phyloP scores from a whole-genome alignment of 2,329 filamentous ascomycete genomes.

The Phyllosticta citrichinensis region DNA sequence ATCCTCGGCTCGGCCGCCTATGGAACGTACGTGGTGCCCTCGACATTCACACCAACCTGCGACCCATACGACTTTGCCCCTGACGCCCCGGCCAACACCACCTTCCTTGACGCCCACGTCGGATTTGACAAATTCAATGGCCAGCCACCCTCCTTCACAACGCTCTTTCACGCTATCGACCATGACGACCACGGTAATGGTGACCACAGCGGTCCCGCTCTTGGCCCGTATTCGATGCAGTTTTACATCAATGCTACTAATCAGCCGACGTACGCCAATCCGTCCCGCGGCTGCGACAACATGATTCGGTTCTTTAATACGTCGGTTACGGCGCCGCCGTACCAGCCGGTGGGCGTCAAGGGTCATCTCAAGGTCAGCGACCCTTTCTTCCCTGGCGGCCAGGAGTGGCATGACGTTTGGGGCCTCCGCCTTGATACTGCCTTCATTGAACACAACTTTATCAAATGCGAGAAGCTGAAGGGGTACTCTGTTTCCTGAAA shows the following conservation, averaged over 20 bases:
- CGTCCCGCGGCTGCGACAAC: slow-evolving; percentile 32
- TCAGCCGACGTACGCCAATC: slow-evolving; percentile 39
- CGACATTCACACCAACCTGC: slow-evolving; percentile 38
- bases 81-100: not conserved
- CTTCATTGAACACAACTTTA: slow-evolving; percentile 32
- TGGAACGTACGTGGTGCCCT: slow-evolving; percentile 35
- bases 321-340: slow-evolving; percentile 25
- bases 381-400: slow-evolving; percentile 21
- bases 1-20: slow-evolving; percentile 38
- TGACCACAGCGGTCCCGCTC: not conserved
- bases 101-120: slow-evolving; percentile 15
- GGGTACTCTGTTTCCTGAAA: slow-evolving; percentile 4
- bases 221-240: slow-evolving; percentile 28
- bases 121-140: slow-evolving; percentile 12
- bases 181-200: not conserved
- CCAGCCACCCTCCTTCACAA: slow-evolving; percentile 6
- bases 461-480: slow-evolving; percentile 17
- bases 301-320: slow-evolving; percentile 39
- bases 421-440: slow-evolving; percentile 28
- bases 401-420: slow-evolving; percentile 21
- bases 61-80: slow-evolving; percentile 34
- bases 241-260: slow-evolving; percentile 45
- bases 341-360: slow-evolving; percentile 23
- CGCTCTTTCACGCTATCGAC: slow-evolving; percentile 19
- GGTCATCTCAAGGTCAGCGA: slow-evolving; percentile 23